Evolutionary conservation across 441 rosid species (phyloP).

Genomic region (Kokia cookei): DNA sequence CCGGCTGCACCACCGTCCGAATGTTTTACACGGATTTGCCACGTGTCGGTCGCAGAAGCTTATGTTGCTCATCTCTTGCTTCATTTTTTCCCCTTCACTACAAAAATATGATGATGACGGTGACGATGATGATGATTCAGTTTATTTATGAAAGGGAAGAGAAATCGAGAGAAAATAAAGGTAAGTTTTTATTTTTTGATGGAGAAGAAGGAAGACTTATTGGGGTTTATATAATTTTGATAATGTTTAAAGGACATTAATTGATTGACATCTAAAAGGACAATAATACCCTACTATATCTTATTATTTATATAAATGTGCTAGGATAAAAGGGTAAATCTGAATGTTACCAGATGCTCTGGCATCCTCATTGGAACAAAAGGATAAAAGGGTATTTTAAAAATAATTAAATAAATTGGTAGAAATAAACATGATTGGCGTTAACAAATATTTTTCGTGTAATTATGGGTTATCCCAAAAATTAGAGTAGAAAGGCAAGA

Average conservation of each 20-base stretch:
- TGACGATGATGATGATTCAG: not conserved
- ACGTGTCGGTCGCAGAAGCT: constrained; percentile 30
- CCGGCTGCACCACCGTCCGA: constrained; percentile 32
- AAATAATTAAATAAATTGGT: too few species aligned
- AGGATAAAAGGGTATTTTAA: not conserved
- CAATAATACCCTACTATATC: constrained; percentile 5
- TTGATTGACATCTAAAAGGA: not conserved
- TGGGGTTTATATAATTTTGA: constrained; percentile 27
- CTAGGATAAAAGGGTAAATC: constrained; percentile 14
- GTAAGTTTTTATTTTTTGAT: not conserved
- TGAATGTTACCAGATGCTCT: not conserved
- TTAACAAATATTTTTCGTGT: too few species aligned
- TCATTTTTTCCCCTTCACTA: not conserved
- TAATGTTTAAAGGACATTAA: not conserved
- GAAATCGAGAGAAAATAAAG: not conserved
- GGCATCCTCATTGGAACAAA: constrained; percentile 14
- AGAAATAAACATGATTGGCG: too few species aligned
- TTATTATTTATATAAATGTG: not conserved
- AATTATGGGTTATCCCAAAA: not conserved
- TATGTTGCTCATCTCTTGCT: constrained; percentile 14
- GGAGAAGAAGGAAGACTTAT: constrained; percentile 5
- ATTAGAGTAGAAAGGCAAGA: not conserved
- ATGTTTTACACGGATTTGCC: constrained; percentile 33
- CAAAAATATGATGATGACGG: not conserved
- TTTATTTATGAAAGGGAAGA: not conserved